A percentile compares a stretch with the other conserved stretches of the same genome.
phyloP scores from a whole-genome alignment of 2,329 filamentous ascomycete genomes.

The Hirsutella rhossiliensis region DNA sequence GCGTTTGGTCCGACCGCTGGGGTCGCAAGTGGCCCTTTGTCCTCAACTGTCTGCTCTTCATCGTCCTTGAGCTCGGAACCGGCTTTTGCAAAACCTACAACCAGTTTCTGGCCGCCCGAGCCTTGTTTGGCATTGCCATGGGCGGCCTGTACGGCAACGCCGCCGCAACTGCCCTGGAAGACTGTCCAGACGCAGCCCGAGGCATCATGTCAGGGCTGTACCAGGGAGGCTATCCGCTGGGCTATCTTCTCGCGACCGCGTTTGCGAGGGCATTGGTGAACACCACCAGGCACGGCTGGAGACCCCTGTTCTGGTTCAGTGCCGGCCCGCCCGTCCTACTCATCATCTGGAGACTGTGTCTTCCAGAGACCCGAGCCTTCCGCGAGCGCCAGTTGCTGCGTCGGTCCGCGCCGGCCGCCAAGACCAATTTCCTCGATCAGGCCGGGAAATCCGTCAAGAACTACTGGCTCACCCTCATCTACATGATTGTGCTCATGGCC shows the following conservation, averaged over 20 bases:
- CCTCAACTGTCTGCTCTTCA: conserved; percentile 61
- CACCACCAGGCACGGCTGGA: conserved; percentile 70
- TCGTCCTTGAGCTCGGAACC: conserved; percentile 59
- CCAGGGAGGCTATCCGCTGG: conserved; percentile 58
- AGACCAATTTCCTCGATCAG: conserved; percentile 54
- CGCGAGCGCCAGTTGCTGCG: conserved; percentile 53
- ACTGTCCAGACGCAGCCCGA: conserved; percentile 53
- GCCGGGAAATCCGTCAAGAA: conserved; percentile 65
- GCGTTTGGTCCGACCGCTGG: conserved; percentile 42
- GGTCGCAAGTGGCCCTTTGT: conserved; percentile 63
- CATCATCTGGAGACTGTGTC: conserved; percentile 63
- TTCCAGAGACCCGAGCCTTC: conserved; percentile 71
- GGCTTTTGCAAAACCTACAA: conserved; percentile 57
- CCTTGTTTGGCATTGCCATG: conserved; percentile 72
- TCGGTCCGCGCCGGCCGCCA: conserved; percentile 27
- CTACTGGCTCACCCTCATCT: conserved; percentile 71
- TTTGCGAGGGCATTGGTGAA: conserved; percentile 56
- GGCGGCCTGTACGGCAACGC: conserved; percentile 71
- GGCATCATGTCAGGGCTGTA: conserved; percentile 66
- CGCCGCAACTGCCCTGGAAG: conserved; percentile 67
- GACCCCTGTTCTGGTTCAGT: conserved; percentile 82
- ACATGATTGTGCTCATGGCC: conserved; percentile 77
- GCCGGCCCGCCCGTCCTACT: conserved; percentile 69
- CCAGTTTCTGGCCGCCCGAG: conserved; percentile 63
- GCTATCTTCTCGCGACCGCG: conserved; percentile 50